Base-by-base conservation (phyloP, 1,284 basidiomycete species). In the Volvariella volvacea region DNA sequence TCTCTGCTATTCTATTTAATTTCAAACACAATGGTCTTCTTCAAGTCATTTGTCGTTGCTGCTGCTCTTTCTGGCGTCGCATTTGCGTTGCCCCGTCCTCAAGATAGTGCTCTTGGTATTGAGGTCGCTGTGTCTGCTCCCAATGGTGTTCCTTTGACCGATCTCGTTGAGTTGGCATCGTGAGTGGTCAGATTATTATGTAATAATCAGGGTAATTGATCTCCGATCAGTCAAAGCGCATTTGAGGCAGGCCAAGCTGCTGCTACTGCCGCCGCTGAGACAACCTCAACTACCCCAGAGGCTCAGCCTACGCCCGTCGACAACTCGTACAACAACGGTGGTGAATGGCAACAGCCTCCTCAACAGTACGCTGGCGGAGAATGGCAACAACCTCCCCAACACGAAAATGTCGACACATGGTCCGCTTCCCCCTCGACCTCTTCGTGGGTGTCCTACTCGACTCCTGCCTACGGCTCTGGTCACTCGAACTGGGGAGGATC, bases 401-500 rank as follows among this genome's bases (percentile, higher is more conserved):
- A 49, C 45, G 42, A n/a, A n/a, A n/a, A n/a, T n/a, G 25, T 6
- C 12, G 25, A 28, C 25, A 12, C 6, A 6, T 36, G 22, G 21
- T 32, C 48, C 3, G 45, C 47, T 42, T 38, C 43, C 41, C 39
- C 52, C 12, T 54, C 61, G 12, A 60, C 62, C 30, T 61, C 66
- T 16, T 57, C 61, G n/a, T 50, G 58, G 16, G 55, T 56, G 21
- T 52, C 64, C 22, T 67, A 67, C 53, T 59, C 66, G 30, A 65
- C 67, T 12, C 67, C 68, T 19, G 61, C 68, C 3, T 84, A 86
- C 57, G 83, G 83, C n/a, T 85, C 83, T 19, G 83, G 83, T 46
- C 71, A 62, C 54, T 66, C 65, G 43, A 76, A 67, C 64, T 83
- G 78, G 78, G 70, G 70, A 41, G 68, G 67, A 51, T 69, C 68